A percentile compares a stretch with the other conserved stretches of the same genome.
Conservation (phyloP, 345 rosid genomes). For the Arabis hirsuta region DNA sequence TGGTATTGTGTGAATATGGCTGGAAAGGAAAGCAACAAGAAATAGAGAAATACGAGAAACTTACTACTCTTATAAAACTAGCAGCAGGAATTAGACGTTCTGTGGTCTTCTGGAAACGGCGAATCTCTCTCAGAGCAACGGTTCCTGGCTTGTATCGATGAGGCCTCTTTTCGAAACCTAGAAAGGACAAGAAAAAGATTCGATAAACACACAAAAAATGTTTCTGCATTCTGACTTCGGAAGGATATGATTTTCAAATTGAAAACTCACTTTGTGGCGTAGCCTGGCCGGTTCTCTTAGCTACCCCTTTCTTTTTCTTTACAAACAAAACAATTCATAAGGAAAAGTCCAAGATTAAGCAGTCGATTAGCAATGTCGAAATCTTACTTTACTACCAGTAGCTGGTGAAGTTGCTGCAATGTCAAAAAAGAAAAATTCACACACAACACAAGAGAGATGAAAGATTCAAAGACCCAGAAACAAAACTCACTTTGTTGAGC, state of each 20-base stretch:
- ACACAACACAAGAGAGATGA: neutral
- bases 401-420: slow-evolving; percentile 38
- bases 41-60: slow-evolving; percentile 31
- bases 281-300: neutral
- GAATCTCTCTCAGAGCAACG: slow-evolving; percentile 79
- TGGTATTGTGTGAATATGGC: neutral
- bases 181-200: neutral
- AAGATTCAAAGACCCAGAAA: neutral
- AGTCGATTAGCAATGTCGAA: slow-evolving; percentile 7
- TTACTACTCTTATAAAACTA: slow-evolving; percentile 69
- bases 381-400: slow-evolving; percentile 23
- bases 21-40: neutral
- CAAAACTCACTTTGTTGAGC: slow-evolving; percentile 25
- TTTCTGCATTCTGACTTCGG: slow-evolving; percentile 12
- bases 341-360: neutral
- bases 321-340: neutral
- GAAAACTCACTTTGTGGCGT: slow-evolving; percentile 42
- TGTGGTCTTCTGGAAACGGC: slow-evolving; percentile 58
- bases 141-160: slow-evolving; percentile 70
- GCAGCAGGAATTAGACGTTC: slow-evolving; percentile 65
- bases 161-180: slow-evolving; percentile 43
- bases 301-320: slow-evolving; percentile 14
- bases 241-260: neutral
- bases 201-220: slow-evolving; percentile 1
- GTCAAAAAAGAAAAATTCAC: slow-evolving; percentile 12